Base-by-base conservation (phyloP, 208 protist species). In the Borovskyia barvae region DNA sequence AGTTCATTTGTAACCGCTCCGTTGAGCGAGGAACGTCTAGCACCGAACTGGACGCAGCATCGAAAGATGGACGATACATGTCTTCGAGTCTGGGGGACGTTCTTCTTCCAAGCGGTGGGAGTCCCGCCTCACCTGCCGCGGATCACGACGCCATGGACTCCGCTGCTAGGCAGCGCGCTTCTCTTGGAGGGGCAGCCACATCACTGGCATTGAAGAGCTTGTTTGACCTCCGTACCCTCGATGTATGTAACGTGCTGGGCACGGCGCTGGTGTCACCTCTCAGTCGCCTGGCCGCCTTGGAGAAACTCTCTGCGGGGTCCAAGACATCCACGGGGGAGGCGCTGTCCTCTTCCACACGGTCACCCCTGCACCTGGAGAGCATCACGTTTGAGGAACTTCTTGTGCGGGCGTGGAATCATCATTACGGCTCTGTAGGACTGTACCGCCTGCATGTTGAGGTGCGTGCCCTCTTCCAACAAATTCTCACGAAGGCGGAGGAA, bases 381-480 rank as follows among this genome's bases (percentile, higher is more conserved):
- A 4, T 59, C 11, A 26, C 60, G 24, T 72, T 87, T 48, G 52
- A 72, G 9, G 49, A 73, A 0, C 15, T 90, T 9, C 39, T 80
- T 41, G 55, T 53, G n/a, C 67, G 66, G 25, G 66, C 78, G 46
- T 83, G 74, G 75, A 61, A 52, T 22, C 79, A 75, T 11, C 49
- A 51, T 6, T 90, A 86, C 70, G 47, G 49, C 0, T 17, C 20
- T 20, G 35, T 57, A 29, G 87, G 87, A 19, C 36, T 93, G 29
- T 79, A 68, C n/a, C 65, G 76, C 19, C 81, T 80, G 8, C n/a
- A 66, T 28, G 58, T 82, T 28, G 83, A 91, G 52, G 64, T 85
- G 59, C 75, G 54, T 17, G 47, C 63, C 14, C 56, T 90, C 52
- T 77, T 90, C 22, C 75, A 77, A 20, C 41, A 59, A 9, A 33